Evolutionary conservation across 805 yeast species (phyloP).

Genomic region (Vanderwaltozyma polyspora): DNA sequence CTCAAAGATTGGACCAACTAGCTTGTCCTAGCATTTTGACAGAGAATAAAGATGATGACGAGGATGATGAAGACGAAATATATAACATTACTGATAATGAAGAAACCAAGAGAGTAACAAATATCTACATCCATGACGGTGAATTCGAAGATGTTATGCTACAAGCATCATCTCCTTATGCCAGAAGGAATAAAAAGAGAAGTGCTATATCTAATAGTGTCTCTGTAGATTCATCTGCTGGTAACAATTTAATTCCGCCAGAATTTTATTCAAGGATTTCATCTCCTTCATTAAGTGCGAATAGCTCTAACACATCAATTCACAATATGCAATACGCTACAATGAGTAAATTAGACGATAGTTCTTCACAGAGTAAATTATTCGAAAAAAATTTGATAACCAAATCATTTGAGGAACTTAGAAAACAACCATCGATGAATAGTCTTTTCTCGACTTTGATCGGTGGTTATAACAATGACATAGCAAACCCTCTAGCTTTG

Average conservation of each 20-base stretch:
- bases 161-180: neutral
- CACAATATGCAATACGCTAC: constrained; percentile 4
- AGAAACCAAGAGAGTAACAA: constrained; percentile 11
- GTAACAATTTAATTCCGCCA: constrained; percentile 21
- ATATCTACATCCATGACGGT: constrained; percentile 28
- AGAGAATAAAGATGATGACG: no score
- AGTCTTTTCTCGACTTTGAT: constrained; percentile 12
- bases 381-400: constrained; percentile 20
- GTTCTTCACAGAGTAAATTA: constrained; percentile 2
- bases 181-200: constrained; percentile 2
- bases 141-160: constrained; percentile 14
- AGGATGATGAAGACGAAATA: neutral
- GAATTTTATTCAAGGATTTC: constrained; percentile 27
- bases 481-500: constrained; percentile 11
- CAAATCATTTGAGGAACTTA: constrained; percentile 22
- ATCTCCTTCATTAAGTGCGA: constrained; percentile 24
- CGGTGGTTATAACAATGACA: constrained; percentile 8
- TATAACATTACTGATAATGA: neutral
- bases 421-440: constrained; percentile 10
- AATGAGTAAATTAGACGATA: neutral
- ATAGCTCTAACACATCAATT: constrained; percentile 22
- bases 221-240: neutral
- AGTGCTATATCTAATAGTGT: constrained; percentile 1
- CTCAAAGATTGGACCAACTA: no score
- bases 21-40: no score